Evolutionary conservation across 2,329 filamentous ascomycete species (phyloP).

Genomic region (Aaosphaeria pasadenensis): DNA sequence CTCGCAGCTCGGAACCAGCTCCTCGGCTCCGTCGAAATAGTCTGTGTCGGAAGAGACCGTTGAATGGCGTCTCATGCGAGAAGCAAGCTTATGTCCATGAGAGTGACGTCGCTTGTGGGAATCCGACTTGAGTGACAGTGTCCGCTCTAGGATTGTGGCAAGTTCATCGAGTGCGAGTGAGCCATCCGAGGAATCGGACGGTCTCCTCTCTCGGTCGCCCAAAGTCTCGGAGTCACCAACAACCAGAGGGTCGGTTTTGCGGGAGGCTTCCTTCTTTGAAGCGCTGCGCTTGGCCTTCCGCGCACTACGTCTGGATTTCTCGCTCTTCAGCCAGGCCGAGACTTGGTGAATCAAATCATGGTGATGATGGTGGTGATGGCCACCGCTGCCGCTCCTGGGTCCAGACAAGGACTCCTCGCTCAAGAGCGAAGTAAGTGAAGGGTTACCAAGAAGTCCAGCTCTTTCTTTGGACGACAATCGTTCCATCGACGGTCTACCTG

Average conservation of each 20-base stretch:
- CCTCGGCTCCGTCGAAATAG: constrained; percentile 71
- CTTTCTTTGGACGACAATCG: constrained; percentile 20
- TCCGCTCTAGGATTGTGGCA: constrained; percentile 74
- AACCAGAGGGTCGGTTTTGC: constrained; percentile 38
- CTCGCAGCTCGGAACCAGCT: constrained; percentile 80
- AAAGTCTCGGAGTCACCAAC: constrained; percentile 2
- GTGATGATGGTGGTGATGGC: constrained; percentile 24
- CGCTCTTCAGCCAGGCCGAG: constrained; percentile 77
- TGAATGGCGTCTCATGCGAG: constrained; percentile 42
- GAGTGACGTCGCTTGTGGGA: constrained; percentile 36
- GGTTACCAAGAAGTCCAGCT: constrained; percentile 21
- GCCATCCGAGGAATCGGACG: constrained; percentile 65
- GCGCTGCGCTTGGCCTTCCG: constrained; percentile 46
- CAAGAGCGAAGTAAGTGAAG: constrained; percentile 26
- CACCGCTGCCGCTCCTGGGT: constrained; percentile 13
- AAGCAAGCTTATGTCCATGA: constrained; percentile 25
- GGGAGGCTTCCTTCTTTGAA: constrained; percentile 45
- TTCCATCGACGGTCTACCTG: constrained; percentile 40
- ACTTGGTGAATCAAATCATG: constrained; percentile 66
- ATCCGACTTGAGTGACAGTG: constrained; percentile 47
- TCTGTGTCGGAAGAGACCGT: constrained; percentile 79
- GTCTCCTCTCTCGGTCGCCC: constrained; percentile 38
- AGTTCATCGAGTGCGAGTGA: constrained; percentile 75
- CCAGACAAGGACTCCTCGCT: constrained; percentile 25
- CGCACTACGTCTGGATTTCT: constrained; percentile 65